These are phyloP conservation scores for Tetrastigma voinierianum DNA, from an alignment of 164 flowering plant genomes.

Conservation along the genomic window DNA sequence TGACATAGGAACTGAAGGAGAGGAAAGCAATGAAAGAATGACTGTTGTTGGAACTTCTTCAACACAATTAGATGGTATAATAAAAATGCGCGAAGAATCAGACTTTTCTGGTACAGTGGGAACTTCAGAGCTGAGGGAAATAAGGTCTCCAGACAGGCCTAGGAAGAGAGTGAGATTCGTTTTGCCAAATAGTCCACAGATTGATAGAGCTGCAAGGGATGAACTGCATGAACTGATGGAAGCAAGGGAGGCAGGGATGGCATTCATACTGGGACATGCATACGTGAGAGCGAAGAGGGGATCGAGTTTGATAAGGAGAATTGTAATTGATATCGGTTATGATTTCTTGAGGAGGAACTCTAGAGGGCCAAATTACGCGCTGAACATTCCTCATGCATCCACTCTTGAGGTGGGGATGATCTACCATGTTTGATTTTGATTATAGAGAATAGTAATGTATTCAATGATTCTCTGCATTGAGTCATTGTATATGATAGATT, in stretches of 20 bases:
- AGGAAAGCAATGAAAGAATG: conserved; percentile 44
- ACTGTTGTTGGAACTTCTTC: conserved; percentile 60
- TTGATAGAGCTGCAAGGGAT: conserved; percentile 26
- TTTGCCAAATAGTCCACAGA: conserved; percentile 55
- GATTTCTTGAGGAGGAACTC: conserved; percentile 82
- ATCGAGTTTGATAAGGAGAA: conserved; percentile 60
- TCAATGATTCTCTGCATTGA: neutral
- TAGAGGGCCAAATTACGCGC: conserved; percentile 47
- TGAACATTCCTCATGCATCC: conserved; percentile 60
- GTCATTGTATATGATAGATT: conserved; percentile 19
- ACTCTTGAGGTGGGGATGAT: conserved; percentile 77
- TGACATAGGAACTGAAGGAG: conserved; percentile 6
- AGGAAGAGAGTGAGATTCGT: conserved; percentile 76
- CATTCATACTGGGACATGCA: conserved; percentile 62
- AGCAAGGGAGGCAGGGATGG: conserved; percentile 83
- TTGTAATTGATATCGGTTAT: conserved; percentile 68
- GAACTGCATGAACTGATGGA: conserved; percentile 75
- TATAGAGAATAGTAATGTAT: conserved; percentile 7
- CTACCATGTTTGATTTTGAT: conserved; percentile 41
- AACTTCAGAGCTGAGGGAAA: conserved; percentile 33
- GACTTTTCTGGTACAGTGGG: conserved; percentile 19
- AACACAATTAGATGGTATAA: conserved; percentile 30
- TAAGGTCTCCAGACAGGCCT: conserved; percentile 26
- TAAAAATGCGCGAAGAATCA: conserved; percentile 38
- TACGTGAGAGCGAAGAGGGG: conserved; percentile 66